Percentiles rank a stretch among this genome's conserved stretches.
These are phyloP conservation scores for Wickerhamiella shivajii DNA, from an alignment of 805 yeast genomes.

Conservation along the genomic window DNA sequence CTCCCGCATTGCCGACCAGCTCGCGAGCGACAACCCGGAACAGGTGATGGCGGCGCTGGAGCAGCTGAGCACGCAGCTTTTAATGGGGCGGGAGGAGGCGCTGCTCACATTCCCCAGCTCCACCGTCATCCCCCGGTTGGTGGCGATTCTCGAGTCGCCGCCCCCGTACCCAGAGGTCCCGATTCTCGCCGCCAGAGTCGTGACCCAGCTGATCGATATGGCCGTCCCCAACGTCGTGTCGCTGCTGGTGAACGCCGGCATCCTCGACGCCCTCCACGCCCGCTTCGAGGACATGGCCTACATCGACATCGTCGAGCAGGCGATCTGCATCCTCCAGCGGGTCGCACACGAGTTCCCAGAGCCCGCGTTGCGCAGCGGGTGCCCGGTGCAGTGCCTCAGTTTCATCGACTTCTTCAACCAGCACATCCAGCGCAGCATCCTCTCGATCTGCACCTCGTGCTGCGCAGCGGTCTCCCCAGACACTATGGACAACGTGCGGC, in stretches of 20 bases:
- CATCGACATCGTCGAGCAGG: slow-evolving; percentile 88
- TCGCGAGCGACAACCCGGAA: slow-evolving; percentile 1
- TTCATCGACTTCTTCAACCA: slow-evolving; percentile 78
- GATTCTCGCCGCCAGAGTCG: slow-evolving; percentile 67
- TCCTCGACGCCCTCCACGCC: slow-evolving; percentile 47
- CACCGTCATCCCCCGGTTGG: slow-evolving; percentile 1
- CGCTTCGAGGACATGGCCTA: slow-evolving; percentile 62
- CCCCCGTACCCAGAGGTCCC: slow-evolving; percentile 56
- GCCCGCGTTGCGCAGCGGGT: slow-evolving; percentile 36
- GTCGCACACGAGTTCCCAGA: slow-evolving; percentile 24
- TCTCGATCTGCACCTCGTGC: slow-evolving; percentile 57
- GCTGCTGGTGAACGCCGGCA: slow-evolving; percentile 48
- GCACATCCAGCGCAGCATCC: slow-evolving; percentile 76
- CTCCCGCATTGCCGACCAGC: slow-evolving; percentile 4
- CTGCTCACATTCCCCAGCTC: slow-evolving; percentile 5
- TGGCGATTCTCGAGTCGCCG: neutral
- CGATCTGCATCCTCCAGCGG: slow-evolving; percentile 31
- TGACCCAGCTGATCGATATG: slow-evolving; percentile 67
- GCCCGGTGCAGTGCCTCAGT: slow-evolving; percentile 49
- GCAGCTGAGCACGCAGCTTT: slow-evolving; percentile 6
- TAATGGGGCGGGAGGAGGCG: slow-evolving; percentile 8
- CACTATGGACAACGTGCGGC: slow-evolving; percentile 26
- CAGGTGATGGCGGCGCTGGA: slow-evolving; percentile 7
- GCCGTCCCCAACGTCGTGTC: slow-evolving; percentile 43
- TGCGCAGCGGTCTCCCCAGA: slow-evolving; percentile 34